Percentiles rank a stretch among this genome's conserved stretches.
Conservation (phyloP, 805 yeast genomes). For the Myxozyma monticola region DNA sequence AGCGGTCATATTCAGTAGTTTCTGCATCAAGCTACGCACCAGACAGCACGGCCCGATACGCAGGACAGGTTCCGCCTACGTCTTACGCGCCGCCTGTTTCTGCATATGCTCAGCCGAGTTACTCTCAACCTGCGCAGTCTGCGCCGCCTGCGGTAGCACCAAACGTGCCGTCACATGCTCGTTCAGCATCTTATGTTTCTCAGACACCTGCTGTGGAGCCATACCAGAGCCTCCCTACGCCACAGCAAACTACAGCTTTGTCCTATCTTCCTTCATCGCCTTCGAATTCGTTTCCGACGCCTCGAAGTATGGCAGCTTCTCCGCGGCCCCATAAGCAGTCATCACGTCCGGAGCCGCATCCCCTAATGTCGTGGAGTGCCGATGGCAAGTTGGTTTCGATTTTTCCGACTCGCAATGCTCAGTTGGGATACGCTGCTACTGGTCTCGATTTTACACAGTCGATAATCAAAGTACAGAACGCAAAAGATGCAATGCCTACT, state of each 20-base stretch:
- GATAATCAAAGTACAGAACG: conserved; percentile 35
- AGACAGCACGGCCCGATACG: too few species aligned
- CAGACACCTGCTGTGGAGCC: too few species aligned
- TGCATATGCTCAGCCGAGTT: conserved; percentile 1
- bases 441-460: conserved; percentile 40
- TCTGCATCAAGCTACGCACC: too few species aligned
- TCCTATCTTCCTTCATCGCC: too few species aligned
- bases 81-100: conserved; percentile 6
- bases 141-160: not conserved
- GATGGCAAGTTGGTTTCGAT: conserved; percentile 49
- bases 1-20: too few species aligned
- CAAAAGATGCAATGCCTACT: conserved; percentile 34
- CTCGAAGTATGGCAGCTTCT: not conserved
- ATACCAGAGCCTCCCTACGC: too few species aligned
- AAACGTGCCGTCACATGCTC: too few species aligned
- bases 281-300: not conserved
- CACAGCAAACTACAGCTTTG: too few species aligned
- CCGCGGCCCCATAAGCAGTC: conserved; percentile 2
- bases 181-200: too few species aligned
- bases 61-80: too few species aligned
- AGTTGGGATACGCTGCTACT: conserved; percentile 35
- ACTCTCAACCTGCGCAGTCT: not conserved
- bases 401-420: conserved; percentile 41
- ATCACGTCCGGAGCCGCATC: conserved; percentile 38
- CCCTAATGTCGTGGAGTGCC: conserved; percentile 66